Evolutionary conservation across 2,329 filamentous ascomycete genomes (phyloP), one percentile per base, ranked within the genome.

Genomic region (Aspergillus pseudoterreus): DNA sequence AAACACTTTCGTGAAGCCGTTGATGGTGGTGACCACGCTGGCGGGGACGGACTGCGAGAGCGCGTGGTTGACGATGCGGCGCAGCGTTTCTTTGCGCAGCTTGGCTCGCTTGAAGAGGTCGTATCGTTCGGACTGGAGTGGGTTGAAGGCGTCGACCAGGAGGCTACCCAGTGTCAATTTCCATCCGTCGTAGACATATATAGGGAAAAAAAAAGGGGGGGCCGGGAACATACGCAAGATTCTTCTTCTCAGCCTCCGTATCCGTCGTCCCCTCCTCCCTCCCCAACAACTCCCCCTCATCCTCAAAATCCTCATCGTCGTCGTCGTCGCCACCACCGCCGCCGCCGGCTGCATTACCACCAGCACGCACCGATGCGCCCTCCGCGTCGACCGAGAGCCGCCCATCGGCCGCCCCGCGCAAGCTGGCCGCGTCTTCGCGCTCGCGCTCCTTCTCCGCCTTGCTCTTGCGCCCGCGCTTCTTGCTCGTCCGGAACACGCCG

Each of bases 1-100:
- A 67, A 86, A 87, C 56, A 84, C 78, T 67, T 87, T 87, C 17
- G 81, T 82, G 63, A 84, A 86, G 10, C 82, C 82, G 39, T 79
- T 82, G 47, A 87, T 82, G 5, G 82, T 82, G 12, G 82, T 83
- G 36, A 86, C 79, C 47, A 86, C 82, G 55, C 79, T 82, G 24
- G 79, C 76, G 1, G 84, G 84, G 5, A 87, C 83, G 43, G 81
- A 85, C 64, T 87, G 84, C 1, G 81, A 83, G 36, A 87, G 77
- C 1, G 83, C 85, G 64, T 85, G 82, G 60, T 87, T 87, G 55
- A 84, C 82, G 55, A 87, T 80, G 59, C 76, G 66, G 51, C 77
- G 75, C 12, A 80, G 70, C 0, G 75, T 77, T 46, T 76, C 71
- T 52, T 78, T 78, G 33, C 76, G 73, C 45, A 81, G 63, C 57